phyloP scores from a whole-genome alignment of 2,329 filamentous ascomycete species.

The Xylaria sp. region DNA sequence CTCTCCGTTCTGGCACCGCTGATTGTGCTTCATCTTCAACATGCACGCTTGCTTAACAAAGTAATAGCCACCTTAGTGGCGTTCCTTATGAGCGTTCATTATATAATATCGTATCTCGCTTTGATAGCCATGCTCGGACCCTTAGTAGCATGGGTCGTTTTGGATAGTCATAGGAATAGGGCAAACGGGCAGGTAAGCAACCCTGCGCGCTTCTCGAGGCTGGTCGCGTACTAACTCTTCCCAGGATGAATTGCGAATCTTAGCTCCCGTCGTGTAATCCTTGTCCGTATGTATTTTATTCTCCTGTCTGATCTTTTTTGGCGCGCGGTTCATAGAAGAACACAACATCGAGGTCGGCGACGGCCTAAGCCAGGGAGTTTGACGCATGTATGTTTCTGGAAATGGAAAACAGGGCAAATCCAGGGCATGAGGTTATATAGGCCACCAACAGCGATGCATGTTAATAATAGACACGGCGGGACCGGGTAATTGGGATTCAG shows the following conservation, averaged over 20 bases:
- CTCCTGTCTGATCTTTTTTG: background rate
- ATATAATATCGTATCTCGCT: constrained; percentile 27
- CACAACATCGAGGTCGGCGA: constrained; percentile 6
- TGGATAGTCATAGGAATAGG: constrained; percentile 17
- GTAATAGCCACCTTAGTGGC: background rate
- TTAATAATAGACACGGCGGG: background rate
- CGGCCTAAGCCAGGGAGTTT: background rate
- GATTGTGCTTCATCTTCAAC: background rate
- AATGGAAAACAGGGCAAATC: background rate
- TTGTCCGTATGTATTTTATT: background rate
- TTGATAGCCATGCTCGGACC: constrained; percentile 37
- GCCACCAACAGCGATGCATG: background rate
- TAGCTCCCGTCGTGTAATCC: background rate
- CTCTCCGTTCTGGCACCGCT: constrained; percentile 17
- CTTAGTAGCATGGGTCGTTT: constrained; percentile 39
- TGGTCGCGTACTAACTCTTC: constrained; percentile 4
- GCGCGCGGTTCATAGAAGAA: background rate
- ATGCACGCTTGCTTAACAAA: background rate
- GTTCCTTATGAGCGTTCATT: background rate
- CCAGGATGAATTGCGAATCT: constrained; percentile 11
- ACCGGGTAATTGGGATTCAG: background rate
- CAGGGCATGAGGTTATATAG: background rate
- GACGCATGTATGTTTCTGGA: constrained; percentile 10
- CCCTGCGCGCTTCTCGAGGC: background rate
- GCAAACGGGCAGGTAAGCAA: constrained; percentile 19